Base-by-base conservation (phyloP, 2,329 filamentous ascomycete genomes). In the Verticillium nubilum region DNA sequence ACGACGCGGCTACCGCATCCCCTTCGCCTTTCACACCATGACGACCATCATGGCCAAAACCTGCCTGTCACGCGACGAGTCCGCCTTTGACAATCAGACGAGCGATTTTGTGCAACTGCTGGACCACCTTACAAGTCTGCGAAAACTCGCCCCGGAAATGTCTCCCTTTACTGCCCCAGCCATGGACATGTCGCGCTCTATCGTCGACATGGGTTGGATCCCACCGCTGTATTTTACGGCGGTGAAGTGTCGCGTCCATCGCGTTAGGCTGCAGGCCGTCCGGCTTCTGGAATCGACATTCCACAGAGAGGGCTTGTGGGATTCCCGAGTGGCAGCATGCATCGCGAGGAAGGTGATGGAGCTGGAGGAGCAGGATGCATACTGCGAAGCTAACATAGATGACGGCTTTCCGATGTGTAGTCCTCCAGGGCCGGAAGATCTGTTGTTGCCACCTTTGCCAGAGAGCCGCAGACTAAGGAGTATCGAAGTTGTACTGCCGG, bases 221-320 rank as follows among this genome's bases (percentile, higher is more conserved):
- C 69, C 77, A 6, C 73, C 76, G 0, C 69, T 81, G 2, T 81
- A 80, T 60, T 81, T 73, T 60, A 65, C 73, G 2, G 79, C 77
- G 0, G 58, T 78, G 3, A 81, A 82, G 61, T 83, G 80, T 50
- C 76, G 80, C 0, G 66, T 74, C 2, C 73, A 71, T 47, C 65
- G 67, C 4, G 66, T 81, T 9, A 72, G 80, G 35, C 60, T 70
- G 0, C 74, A 76, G 35, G 77, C 76, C 0, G 63, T 76, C 1
- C 63, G 60, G 2, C 60, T 78, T 0, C 63, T 79, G 0, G 65
- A 66, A 19, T 61, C 61, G 1, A 59, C 63, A 1, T 62, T 65
- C 2, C 71, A 76, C 50, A 68, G 72, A 23, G 77, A 80, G 63
- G 75, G 74, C 0, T 70, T 79, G 4, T 81, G 78, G 76, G 73